These are phyloP conservation scores for Cryptococcus jaspeensis DNA, from an alignment of 1,284 basidiomycete species.

Conservation along the genomic window DNA sequence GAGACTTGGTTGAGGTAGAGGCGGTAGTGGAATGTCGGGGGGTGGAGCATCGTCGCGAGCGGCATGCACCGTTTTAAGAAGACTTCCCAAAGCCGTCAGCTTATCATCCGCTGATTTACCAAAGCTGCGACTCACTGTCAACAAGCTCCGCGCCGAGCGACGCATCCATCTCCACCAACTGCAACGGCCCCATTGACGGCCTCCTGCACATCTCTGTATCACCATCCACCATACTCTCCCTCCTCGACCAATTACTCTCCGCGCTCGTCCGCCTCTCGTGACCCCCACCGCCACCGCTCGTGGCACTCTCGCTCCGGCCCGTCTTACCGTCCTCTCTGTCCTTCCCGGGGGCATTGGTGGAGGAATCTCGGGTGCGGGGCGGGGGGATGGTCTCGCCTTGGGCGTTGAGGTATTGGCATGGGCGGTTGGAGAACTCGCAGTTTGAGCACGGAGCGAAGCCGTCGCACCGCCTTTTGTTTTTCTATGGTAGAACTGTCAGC, in stretches of 20 bases:
- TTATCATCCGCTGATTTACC: neutral
- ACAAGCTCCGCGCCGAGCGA: constrained; percentile 41
- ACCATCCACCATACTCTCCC: constrained; percentile 14
- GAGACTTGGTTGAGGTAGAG: constrained; percentile 49
- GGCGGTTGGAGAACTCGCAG: constrained; percentile 54
- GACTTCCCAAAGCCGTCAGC: constrained; percentile 21
- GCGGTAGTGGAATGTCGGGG: constrained; percentile 52
- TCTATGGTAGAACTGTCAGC: constrained; percentile 22
- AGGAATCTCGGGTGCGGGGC: constrained; percentile 45
- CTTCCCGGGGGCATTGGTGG: constrained; percentile 13
- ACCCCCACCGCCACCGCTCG: neutral
- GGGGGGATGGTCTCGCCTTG: constrained; percentile 50
- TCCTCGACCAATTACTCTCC: constrained; percentile 14
- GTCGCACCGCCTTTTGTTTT: constrained; percentile 56
- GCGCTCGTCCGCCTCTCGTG: constrained; percentile 5
- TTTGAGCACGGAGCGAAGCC: constrained; percentile 56
- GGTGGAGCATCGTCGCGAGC: constrained; percentile 51
- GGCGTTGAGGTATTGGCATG: constrained; percentile 53
- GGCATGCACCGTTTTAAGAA: constrained; percentile 52
- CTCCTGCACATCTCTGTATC: constrained; percentile 5
- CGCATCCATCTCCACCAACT: constrained; percentile 41
- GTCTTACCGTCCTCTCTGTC: constrained; percentile 10
- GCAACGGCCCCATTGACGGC: constrained; percentile 21
- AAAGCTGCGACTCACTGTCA: constrained; percentile 32
- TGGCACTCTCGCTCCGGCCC: neutral